These are phyloP conservation scores for Candida boleticola DNA, from an alignment of 805 yeast species.

Conservation along the genomic window DNA sequence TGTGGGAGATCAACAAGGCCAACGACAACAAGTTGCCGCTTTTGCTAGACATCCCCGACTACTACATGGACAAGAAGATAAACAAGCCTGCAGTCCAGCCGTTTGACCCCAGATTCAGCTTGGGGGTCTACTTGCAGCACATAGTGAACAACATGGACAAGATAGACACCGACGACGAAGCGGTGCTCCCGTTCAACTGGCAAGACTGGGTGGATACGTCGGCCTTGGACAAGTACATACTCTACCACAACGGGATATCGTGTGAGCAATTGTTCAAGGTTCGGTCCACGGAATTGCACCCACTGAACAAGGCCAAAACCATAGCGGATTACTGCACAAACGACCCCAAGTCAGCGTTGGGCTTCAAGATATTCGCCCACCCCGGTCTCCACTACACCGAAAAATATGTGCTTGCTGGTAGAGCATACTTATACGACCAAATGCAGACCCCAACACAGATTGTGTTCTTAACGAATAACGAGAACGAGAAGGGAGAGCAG, in stretches of 20 bases:
- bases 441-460: slow-evolving; percentile 29
- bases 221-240: slow-evolving; percentile 30
- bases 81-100: slow-evolving; percentile 15
- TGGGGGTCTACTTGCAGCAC: slow-evolving; percentile 46
- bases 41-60: slow-evolving; percentile 14
- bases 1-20: slow-evolving; percentile 21
- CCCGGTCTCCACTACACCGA: slow-evolving; percentile 23
- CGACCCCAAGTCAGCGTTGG: slow-evolving; percentile 16
- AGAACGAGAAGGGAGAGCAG: slow-evolving; percentile 11
- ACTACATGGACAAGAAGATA: not conserved
- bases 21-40: slow-evolving; percentile 11
- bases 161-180: not conserved
- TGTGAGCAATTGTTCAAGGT: slow-evolving; percentile 21
- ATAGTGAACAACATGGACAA: slow-evolving; percentile 15
- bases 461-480: slow-evolving; percentile 23
- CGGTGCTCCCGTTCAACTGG: slow-evolving; percentile 49
- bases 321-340: slow-evolving; percentile 20
- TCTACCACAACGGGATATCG: slow-evolving; percentile 6
- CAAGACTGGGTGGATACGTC: slow-evolving; percentile 57
- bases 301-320: slow-evolving; percentile 6
- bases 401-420: slow-evolving; percentile 27
- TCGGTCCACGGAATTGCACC: slow-evolving; percentile 8
- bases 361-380: slow-evolving; percentile 17
- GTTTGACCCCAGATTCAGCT: slow-evolving; percentile 57
- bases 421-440: slow-evolving; percentile 23